Evolutionary conservation across 2,329 filamentous ascomycete genomes (phyloP), one percentile per base, ranked within the genome.

Genomic region (Zelopaecilomyces penicillatus): DNA sequence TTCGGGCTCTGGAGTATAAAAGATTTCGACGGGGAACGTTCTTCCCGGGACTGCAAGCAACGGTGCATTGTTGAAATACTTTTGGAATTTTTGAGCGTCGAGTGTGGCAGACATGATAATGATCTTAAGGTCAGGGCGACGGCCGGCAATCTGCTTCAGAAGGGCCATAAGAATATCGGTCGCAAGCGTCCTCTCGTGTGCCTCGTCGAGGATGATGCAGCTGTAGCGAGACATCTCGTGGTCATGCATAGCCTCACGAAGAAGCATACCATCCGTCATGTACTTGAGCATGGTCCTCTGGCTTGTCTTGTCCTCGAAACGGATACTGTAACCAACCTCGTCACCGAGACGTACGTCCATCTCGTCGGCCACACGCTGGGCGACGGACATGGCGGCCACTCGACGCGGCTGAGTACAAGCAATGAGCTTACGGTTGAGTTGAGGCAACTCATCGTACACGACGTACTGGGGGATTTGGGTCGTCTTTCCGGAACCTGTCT

Each of bases 391-490:
- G 58, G 93, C 93, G 48, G 94, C 93, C 44, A 98, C 93, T 79
- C 93, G 87, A 65, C 94, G 85, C 51, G 93, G 93, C 67, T 98
- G 93, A 5, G 93, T 98, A 75, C 93, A 98, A 46, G 91, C 93
- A 47, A 98, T 84, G 67, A 96, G 83, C 72, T 96, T 96, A 62
- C 81, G 78, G 55, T 83, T 82, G 51, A 81, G 72, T 58, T 97
- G 87, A 28, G 93, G 91, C 30, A 96, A 77, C 66, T 98, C 93
- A 68, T 98, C 93, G 74, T 85, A 97, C 35, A 98, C 80, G 53
- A 98, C 91, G 65, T 96, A 98, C 65, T 98, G 93, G 2, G 93
- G 93, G 50, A 98, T 97, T 73, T 98, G 93, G 0, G 93, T 98
- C 4, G 93, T 98, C 73, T 98, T 98, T 71, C 93, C 93, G 54